These are phyloP conservation scores for Phaeophleospora eucalypticola DNA, from an alignment of 2,329 filamentous ascomycete species.

Conservation along the genomic window DNA sequence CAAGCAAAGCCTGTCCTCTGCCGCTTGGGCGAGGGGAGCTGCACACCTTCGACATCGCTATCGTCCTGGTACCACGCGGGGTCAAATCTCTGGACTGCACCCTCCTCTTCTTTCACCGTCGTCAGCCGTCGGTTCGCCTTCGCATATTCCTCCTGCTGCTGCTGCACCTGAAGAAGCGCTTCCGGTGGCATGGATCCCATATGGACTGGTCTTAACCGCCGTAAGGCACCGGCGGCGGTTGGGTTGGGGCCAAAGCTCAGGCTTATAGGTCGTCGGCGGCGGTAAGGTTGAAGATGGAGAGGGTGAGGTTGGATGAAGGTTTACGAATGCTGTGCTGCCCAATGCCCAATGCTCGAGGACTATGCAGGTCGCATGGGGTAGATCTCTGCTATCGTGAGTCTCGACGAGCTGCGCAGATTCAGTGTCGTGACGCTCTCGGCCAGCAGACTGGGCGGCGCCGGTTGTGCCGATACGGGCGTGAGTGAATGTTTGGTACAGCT, in stretches of 20 bases:
- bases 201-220: neutral
- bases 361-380: neutral
- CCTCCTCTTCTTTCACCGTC: neutral
- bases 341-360: neutral
- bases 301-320: neutral
- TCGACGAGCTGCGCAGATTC: neutral
- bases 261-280: neutral
- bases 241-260: neutral
- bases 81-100: neutral
- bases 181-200: neutral
- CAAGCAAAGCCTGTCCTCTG: slow-evolving; percentile 13
- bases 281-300: no score
- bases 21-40: slow-evolving; percentile 14
- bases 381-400: no score
- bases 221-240: neutral
- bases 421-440: neutral
- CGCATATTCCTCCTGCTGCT: neutral
- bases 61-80: slow-evolving; percentile 1
- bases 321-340: neutral
- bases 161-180: neutral
- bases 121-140: neutral
- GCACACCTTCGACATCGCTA: slow-evolving; percentile 4
- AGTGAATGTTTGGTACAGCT: neutral
- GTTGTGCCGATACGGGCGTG: neutral
- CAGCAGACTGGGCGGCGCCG: neutral